Evolutionary conservation across 352 stramenopile species (phyloP), one percentile per base, ranked within the genome.

Genomic region (Globisporangium okanoganense): DNA sequence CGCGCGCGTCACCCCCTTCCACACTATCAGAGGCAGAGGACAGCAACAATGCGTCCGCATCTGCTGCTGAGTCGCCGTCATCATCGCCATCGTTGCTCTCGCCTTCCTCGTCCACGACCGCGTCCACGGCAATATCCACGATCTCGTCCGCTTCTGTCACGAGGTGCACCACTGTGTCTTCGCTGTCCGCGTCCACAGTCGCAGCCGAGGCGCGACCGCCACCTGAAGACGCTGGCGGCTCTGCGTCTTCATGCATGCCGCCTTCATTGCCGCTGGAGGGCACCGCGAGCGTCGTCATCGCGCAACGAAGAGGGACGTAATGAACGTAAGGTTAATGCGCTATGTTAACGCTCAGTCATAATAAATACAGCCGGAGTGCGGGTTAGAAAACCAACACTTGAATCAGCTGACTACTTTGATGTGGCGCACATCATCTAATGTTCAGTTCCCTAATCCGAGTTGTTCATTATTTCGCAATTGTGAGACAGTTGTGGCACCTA

Each of bases 271-370:
- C 33, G 55, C 27, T 29, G 56, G 41, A 44, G 0, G 56, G 56
- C 27, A 27, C 56, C n/a, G 25, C 56, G 41, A 61, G 41, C 56
- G 56, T 61, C 56, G 56, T 61, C 56, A 61, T 61, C 53, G 38
- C 38, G 40, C 18, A 14, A n/a, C n/a, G 36, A 18, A 43, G 16
- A 12, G 40, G 40, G 20, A 20, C 40, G 40, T 7, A 45, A 45
- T 45, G 40, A 43, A 14, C 36, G 35, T 14, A 12, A 20, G 16
- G 16, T 3, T 20, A n/a, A 9, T 54, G 25, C 25, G 48, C 48
- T 40, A 20, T 25, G 48, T 45, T 45, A 7, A 45, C 40, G 29
- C 29, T 7, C 29, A 3, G 29, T 6, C 29, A 6, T 33, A 33
- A 33, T 16, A 18, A 45, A 22, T 22, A 45, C 40, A 22, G 40